A percentile compares a stretch with the other conserved stretches of the same genome.
Evolutionary conservation across 2,329 filamentous ascomycete genomes (phyloP).

Genomic region (Colletotrichum shisoi): DNA sequence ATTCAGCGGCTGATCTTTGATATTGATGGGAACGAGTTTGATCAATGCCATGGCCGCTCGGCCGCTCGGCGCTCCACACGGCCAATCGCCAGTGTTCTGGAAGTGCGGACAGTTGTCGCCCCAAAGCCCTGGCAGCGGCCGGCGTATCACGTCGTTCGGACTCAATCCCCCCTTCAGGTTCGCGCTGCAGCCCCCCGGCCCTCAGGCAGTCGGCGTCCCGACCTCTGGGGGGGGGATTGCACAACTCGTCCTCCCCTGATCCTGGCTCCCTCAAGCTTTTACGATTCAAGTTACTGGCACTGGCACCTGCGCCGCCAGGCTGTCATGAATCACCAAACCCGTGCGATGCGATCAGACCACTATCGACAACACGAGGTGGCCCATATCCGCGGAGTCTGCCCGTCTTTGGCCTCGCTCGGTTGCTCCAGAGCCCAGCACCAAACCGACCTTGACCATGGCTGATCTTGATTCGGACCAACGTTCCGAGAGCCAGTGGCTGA

Average conservation of each 20-base stretch:
- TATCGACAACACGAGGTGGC: conserved; percentile 14
- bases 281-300: conserved; percentile 32
- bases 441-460: conserved; percentile 11
- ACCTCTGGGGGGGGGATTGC: conserved; percentile 5
- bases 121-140: conserved; percentile 24
- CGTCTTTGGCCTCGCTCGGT: conserved; percentile 17
- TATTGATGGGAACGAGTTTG: not conserved
- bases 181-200: conserved; percentile 15
- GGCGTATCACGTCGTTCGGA: conserved; percentile 14
- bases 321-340: conserved; percentile 28
- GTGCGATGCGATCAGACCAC: conserved; percentile 37
- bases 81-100: conserved; percentile 31
- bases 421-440: conserved; percentile 3
- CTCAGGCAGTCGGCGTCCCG: conserved; percentile 14
- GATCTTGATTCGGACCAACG: conserved; percentile 11
- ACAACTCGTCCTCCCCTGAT: conserved; percentile 30
- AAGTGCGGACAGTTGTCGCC: conserved; percentile 27
- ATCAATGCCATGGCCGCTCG: conserved; percentile 4
- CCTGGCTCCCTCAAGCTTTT: conserved; percentile 28
- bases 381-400: conserved; percentile 17
- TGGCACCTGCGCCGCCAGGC: conserved; percentile 15
- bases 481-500: conserved; percentile 21
- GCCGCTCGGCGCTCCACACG: conserved; percentile 19
- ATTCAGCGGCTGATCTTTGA: conserved; percentile 4
- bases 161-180: conserved; percentile 23